Evolutionary conservation across 225 moss, liverwort and hornwort species (phyloP), one percentile per base, ranked within the genome.

Genomic region (Sphagnum contortum): DNA sequence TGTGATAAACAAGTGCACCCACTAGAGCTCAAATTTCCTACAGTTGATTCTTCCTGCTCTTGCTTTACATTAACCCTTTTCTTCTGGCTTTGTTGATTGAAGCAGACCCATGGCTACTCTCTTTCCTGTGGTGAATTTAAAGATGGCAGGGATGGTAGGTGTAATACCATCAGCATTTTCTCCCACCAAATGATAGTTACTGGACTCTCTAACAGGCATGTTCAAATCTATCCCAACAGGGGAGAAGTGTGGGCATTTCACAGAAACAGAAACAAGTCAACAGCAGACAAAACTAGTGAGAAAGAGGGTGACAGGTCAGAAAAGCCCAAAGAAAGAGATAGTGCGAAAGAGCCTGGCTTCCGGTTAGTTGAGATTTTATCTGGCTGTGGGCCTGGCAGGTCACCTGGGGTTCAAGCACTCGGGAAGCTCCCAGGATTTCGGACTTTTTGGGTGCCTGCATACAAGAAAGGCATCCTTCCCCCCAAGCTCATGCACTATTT

Each of bases 221-320:
- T 85, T 9, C 66, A 74, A 69, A 69, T 86, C 45, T 80, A 79
- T 52, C 86, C 86, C 1, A 77, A 48, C 51, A 56, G 62, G 62
- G 77, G 82, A 14, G 86, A 86, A 70, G 68, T 86, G 5, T 86
- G 86, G 86, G 82, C 86, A 52, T 46, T 86, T 3, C 71, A 80
- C 48, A 62, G 45, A 8, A 48, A 62, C 4, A 29, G 29, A 29
- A 29, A 29, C 29, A 29, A 3, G 44, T 62, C 13, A 44, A 45
- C 12, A 62, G 61, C 61, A 45, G 4, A 62, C 6, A 9, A 9
- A 52, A 9, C 52, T 52, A 52, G 52, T 52, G 52, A 5, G 52
- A 0, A 52, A 52, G 52, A 52, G 6, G 52, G 7, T 52, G 52
- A 6, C 6, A 52, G 52, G 52, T 29, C 29, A 29, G 7, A 55